phyloP scores from a whole-genome alignment of 257 asterid genomes.

The Echium plantagineum region DNA sequence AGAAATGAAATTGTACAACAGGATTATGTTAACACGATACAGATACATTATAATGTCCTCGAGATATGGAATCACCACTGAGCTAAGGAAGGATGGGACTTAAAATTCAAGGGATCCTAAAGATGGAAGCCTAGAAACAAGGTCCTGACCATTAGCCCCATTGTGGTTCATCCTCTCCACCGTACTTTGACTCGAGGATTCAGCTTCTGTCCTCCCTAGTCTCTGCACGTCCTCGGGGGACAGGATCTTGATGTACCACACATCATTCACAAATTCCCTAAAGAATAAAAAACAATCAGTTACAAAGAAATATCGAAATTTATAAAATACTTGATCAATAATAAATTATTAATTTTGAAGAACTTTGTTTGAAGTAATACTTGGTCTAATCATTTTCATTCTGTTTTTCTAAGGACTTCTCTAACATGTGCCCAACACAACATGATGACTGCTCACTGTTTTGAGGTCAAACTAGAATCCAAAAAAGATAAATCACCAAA shows the following conservation, averaged over 20 bases:
- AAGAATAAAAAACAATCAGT: slow-evolving; percentile 2
- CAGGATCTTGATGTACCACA: slow-evolving; percentile 93
- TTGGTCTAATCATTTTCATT: too few species aligned
- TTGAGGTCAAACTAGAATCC: too few species aligned
- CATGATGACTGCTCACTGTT: too few species aligned
- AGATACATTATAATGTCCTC: too few species aligned
- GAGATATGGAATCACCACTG: background rate
- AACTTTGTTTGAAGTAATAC: too few species aligned
- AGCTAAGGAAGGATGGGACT: background rate
- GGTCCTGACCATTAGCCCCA: slow-evolving; percentile 38
- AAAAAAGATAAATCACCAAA: too few species aligned
- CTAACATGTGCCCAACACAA: too few species aligned
- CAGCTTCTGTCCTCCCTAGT: slow-evolving; percentile 69
- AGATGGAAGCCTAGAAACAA: slow-evolving; percentile 46
- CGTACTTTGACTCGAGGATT: slow-evolving; percentile 31
- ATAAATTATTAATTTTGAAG: too few species aligned
- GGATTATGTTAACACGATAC: too few species aligned
- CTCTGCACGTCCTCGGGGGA: slow-evolving; percentile 78
- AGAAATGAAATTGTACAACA: too few species aligned
- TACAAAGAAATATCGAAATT: slow-evolving; percentile 6
- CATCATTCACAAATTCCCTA: slow-evolving; percentile 86
- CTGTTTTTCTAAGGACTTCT: too few species aligned
- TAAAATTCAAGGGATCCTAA: background rate
- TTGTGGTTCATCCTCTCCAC: slow-evolving; percentile 33
- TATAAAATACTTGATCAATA: background rate